Conservation (phyloP, 768 basidiomycete species). For the Scleroderma citrinum region DNA sequence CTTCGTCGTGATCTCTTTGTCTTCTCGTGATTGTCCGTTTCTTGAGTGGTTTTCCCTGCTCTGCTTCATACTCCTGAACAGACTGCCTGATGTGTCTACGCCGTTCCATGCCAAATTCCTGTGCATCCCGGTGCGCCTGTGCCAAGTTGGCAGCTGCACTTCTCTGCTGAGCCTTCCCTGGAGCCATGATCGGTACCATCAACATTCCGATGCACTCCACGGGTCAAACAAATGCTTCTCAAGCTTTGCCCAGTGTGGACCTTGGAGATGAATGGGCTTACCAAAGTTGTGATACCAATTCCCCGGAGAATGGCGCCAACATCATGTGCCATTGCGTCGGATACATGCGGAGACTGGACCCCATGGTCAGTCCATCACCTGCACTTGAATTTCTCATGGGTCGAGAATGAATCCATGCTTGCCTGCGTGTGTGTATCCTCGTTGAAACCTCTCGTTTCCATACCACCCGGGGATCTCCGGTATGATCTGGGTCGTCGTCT, state of each 20-base stretch:
- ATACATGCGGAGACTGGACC: not conserved
- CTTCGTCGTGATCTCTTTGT: not conserved
- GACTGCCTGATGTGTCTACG: slow-evolving; percentile 45
- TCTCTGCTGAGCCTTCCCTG: slow-evolving; percentile 37
- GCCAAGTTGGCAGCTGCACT: slow-evolving; percentile 54
- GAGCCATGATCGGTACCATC: slow-evolving; percentile 1
- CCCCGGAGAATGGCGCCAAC: not conserved
- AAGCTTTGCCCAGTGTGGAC: not conserved
- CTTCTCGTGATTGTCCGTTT: not conserved
- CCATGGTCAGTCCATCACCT: not conserved
- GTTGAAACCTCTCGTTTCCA: not conserved
- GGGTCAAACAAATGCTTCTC: not conserved
- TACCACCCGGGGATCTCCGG: not conserved
- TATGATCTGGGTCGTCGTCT: not conserved
- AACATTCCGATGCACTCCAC: not conserved
- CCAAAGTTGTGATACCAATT: not conserved
- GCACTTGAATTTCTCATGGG: not conserved
- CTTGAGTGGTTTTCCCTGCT: not conserved
- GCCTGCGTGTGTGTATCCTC: not conserved
- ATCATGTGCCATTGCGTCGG: not conserved
- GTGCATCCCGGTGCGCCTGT: slow-evolving; percentile 52
- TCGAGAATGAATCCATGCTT: not conserved
- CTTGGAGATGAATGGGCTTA: not conserved
- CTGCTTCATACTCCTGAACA: slow-evolving; percentile 31
- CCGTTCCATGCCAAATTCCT: slow-evolving; percentile 48